Evolutionary conservation across 1,284 basidiomycete genomes (phyloP), one percentile per base, ranked within the genome.

Genomic region (Cutaneotrichosporon sp.): DNA sequence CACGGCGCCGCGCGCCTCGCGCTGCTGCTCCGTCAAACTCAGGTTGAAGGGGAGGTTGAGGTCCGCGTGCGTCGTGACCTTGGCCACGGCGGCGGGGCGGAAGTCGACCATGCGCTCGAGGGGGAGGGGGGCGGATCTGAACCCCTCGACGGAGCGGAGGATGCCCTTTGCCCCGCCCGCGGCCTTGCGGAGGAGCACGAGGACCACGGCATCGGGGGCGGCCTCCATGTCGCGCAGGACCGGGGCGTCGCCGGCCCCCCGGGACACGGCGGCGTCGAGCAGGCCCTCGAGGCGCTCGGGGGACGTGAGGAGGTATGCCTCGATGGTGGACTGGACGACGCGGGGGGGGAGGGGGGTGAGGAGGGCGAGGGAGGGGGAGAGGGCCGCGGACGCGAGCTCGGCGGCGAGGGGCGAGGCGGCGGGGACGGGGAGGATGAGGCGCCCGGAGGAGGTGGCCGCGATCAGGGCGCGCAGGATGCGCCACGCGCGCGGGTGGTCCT

Each of bases 21-120:
- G 87, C 74, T 97, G 93, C n/a, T 88, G 84, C 16, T 85, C 82
- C n/a, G 92, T 95, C 56, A 95, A 84, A 60, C 81, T 85, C 27
- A 97, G 84, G 75, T 95, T 95, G 83, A 97, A 97, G 0, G 91
- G 73, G 27, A 78, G 59, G 46, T 75, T 67, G 46, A 90, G 77
- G 67, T 87, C 75, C 3, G 72, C 84, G 64, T 87, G 85, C 0
- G 86, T 87, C 4, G 86, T 62, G 13, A 22, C 33, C 56, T 33
- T 47, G 0, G 45, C 24, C 0, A 50, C 43, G 3, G 58, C 46
- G 24, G 53, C 58, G 36, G 51, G 50, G 51, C 52, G 47, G 45
- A 64, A 31, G 14, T 50, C 38, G 20, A 63, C 58, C 2, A 71
- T 59, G 3, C 60, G 10, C 13, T 31, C 43, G 6, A 69, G 52